Conservation (phyloP, 805 yeast genomes). For the Kodamaea laetipori region DNA sequence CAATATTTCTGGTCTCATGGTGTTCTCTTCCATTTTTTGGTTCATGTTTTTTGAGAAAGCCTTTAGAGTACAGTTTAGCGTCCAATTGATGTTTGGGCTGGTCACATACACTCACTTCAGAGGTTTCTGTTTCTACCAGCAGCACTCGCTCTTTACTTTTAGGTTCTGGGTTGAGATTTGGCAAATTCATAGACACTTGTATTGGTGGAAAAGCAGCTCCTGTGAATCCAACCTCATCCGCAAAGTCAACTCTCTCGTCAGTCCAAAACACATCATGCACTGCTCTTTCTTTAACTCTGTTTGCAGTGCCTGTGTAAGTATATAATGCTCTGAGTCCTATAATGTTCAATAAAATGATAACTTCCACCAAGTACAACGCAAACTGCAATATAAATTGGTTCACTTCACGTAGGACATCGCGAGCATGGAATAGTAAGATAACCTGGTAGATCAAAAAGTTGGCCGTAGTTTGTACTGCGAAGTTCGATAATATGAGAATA, state of each 20-base stretch:
- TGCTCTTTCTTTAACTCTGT: slow-evolving; percentile 4
- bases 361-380: slow-evolving; percentile 13
- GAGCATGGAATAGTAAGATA: slow-evolving; percentile 15
- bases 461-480: neutral
- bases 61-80: too few species aligned
- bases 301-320: slow-evolving; percentile 14
- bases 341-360: slow-evolving; percentile 12
- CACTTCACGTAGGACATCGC: slow-evolving; percentile 11
- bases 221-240: neutral
- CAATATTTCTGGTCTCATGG: too few species aligned
- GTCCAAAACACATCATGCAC: slow-evolving; percentile 19
- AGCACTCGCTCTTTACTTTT: too few species aligned
- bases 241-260: slow-evolving; percentile 3
- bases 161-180: neutral
- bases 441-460: slow-evolving; percentile 15
- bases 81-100: too few species aligned
- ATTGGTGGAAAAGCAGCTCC: neutral
- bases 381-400: slow-evolving; percentile 6
- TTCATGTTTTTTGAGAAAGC: too few species aligned
- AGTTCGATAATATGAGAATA: neutral
- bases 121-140: too few species aligned
- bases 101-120: too few species aligned
- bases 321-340: slow-evolving; percentile 8
- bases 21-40: too few species aligned
- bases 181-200: neutral